Evolutionary conservation across 257 asterid species (phyloP).

Genomic region (Solanum commersonii): DNA sequence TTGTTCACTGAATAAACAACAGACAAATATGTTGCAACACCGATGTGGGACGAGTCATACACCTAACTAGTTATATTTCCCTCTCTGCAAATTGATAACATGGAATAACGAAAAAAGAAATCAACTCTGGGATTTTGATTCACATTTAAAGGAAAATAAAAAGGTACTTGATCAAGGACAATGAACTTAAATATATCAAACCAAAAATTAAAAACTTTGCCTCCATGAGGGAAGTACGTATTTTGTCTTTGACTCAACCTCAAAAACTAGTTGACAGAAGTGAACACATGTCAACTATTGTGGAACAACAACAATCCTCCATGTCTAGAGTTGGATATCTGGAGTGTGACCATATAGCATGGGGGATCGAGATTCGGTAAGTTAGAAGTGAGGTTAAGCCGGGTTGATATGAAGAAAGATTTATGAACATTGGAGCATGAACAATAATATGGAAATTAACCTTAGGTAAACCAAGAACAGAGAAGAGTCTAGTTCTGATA

Average conservation of each 20-base stretch:
- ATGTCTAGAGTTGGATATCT: background rate
- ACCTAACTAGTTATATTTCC: background rate
- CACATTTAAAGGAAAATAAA: background rate
- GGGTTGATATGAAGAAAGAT: background rate
- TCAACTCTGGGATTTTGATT: background rate
- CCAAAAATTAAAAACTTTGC: no score
- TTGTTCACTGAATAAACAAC: background rate
- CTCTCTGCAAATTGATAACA: background rate
- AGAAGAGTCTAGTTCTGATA: no score
- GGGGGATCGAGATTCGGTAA: background rate
- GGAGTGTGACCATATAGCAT: background rate
- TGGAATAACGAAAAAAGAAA: background rate
- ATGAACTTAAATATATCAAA: background rate
- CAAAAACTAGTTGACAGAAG: background rate
- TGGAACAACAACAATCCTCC: background rate
- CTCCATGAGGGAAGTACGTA: background rate
- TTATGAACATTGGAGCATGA: no score
- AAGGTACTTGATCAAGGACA: background rate
- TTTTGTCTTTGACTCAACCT: background rate
- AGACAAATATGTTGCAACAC: fast-evolving
- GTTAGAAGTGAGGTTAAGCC: background rate
- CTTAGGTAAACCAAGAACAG: no score
- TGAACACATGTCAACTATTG: background rate
- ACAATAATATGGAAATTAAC: no score
- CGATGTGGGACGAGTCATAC: background rate